Evolutionary conservation across 2,329 filamentous ascomycete genomes (phyloP).

Genomic region (Aureobasidium sp.): DNA sequence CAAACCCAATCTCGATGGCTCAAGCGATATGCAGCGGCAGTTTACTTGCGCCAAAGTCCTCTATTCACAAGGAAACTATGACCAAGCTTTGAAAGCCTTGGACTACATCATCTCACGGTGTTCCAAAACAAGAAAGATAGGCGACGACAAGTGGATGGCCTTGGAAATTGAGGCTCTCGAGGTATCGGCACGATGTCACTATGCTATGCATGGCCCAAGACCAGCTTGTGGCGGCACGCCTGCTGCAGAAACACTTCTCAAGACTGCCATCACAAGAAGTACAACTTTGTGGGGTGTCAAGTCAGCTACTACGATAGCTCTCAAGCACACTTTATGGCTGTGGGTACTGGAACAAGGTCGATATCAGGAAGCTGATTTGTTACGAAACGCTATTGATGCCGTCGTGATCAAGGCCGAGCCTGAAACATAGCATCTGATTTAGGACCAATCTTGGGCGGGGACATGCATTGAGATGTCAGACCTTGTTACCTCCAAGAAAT

Average conservation of each 20-base stretch:
- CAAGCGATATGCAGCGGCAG: not conserved
- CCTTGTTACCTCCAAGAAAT: too few relatives aligned
- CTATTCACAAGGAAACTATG: too few relatives aligned
- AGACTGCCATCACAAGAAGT: not conserved
- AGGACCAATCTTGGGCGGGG: too few relatives aligned
- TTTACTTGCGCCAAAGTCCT: not conserved
- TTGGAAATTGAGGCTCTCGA: not conserved
- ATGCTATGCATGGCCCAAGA: not conserved
- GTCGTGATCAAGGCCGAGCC: not conserved
- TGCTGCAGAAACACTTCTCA: not conserved
- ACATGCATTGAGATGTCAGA: too few relatives aligned
- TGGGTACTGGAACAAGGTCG: not conserved
- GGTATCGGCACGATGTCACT: not conserved
- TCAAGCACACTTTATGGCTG: not conserved
- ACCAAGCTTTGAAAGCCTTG: not conserved
- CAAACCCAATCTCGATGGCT: not conserved
- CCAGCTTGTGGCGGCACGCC: too few relatives aligned
- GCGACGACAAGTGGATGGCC: not conserved
- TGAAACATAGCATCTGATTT: not conserved
- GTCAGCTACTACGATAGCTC: not conserved
- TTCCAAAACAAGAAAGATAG: not conserved
- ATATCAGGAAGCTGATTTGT: not conserved
- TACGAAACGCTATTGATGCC: not conserved
- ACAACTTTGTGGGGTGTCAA: not conserved
- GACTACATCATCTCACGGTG: not conserved